These are phyloP conservation scores for Aspergillus uvarum DNA, from an alignment of 2,329 filamentous ascomycete genomes.

Conservation along the genomic window DNA sequence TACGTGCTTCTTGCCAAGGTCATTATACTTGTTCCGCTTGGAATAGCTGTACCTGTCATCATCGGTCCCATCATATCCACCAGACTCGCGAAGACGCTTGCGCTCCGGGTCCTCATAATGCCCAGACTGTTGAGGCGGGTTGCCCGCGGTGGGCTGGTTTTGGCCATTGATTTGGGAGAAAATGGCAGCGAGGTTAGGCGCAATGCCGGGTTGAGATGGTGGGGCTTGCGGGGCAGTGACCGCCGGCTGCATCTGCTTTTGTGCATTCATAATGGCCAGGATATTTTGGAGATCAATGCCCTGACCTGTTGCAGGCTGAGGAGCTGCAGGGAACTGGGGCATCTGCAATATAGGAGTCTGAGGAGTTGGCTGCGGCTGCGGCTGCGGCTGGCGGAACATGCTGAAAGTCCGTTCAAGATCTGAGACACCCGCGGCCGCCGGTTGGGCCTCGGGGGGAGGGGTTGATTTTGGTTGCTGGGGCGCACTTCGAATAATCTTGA, in stretches of 20 bases:
- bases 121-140: slow-evolving; percentile 15
- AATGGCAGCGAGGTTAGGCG: slow-evolving; percentile 37
- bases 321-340: slow-evolving; percentile 26
- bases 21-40: slow-evolving; percentile 38
- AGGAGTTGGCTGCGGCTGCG: slow-evolving; percentile 24
- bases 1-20: slow-evolving; percentile 41
- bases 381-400: slow-evolving; percentile 38
- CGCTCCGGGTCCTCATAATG: slow-evolving; percentile 45
- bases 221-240: slow-evolving; percentile 25
- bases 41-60: slow-evolving; percentile 31
- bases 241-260: slow-evolving; percentile 38
- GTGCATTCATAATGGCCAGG: slow-evolving; percentile 39
- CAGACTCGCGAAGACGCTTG: slow-evolving; percentile 39
- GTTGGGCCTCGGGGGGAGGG: slow-evolving; percentile 29
- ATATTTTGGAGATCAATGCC: slow-evolving; percentile 41
- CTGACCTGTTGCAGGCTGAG: slow-evolving; percentile 27
- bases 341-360: slow-evolving; percentile 29
- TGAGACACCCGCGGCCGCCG: slow-evolving; percentile 22
- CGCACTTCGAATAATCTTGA: slow-evolving; percentile 41
- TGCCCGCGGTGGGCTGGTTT: slow-evolving; percentile 21
- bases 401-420: slow-evolving; percentile 40
- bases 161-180: slow-evolving; percentile 34
- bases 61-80: slow-evolving; percentile 33
- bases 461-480: slow-evolving; percentile 32
- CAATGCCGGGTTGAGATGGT: slow-evolving; percentile 29